Evolutionary conservation across 306 rosid species (phyloP), one percentile per base, ranked within the genome.

Genomic region (Castanea sativa): DNA sequence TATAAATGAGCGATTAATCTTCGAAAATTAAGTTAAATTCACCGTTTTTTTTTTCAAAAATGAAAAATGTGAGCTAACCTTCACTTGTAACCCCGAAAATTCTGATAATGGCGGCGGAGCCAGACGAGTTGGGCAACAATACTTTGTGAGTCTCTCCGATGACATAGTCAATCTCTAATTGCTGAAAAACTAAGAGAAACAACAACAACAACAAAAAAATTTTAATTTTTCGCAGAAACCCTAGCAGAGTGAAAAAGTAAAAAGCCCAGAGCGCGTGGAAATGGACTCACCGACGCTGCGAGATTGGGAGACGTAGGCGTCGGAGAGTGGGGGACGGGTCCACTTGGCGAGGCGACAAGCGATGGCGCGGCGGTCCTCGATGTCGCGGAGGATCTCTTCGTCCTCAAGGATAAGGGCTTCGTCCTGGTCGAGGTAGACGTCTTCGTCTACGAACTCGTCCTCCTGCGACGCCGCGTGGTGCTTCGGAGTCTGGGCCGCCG

Each of bases 391-490:
- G 69, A 92, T 88, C 75, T 90, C 97, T 74, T 92, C 97, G 72
- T 88, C 92, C 73, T 86, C 97, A 4, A 85, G 51, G 43, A 91
- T 2, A 30, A 92, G 96, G 89, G 87, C 89, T 82, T 95, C 96
- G 81, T 90, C 89, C 81, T 95, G 94, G 81, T 90, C 86, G 15
- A 92, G 83, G 85, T 86, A 95, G 52, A 95, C 90, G 58, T 95
- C 99, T 75, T 95, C 99, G 73, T 95, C 99, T n/a, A 89, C 68
- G 78, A 92, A 92, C 6, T 95, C 99, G 4, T 95, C 99, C 72
- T 91, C 99, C 51, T 82, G 88, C 0, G 92, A 73, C 2, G 71
- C n/a, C 38, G 91, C 89, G 11, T 81, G 96, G 82, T 65, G 84
- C 88, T 90, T 87, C 0, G 92, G 43, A 14, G 56, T 86, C 21